These are phyloP conservation scores for Colletotrichum limetticola DNA, from an alignment of 2,329 filamentous ascomycete species.

Conservation along the genomic window DNA sequence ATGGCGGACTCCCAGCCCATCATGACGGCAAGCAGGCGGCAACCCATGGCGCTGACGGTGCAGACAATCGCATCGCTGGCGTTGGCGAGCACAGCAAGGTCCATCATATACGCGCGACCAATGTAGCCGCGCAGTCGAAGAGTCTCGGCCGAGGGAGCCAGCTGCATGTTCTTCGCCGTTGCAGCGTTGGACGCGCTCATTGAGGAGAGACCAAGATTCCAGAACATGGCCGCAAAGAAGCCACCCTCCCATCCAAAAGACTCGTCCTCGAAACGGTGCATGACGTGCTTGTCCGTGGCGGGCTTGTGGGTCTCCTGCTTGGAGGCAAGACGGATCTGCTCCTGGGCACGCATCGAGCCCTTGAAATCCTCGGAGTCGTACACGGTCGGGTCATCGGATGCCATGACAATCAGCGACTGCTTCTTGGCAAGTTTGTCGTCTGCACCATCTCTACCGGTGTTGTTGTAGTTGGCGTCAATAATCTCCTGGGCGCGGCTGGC, in stretches of 20 bases:
- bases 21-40: slow-evolving; percentile 83
- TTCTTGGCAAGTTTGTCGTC: slow-evolving; percentile 49
- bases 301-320: slow-evolving; percentile 60
- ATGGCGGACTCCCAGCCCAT: slow-evolving; percentile 83
- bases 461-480: slow-evolving; percentile 61
- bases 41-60: slow-evolving; percentile 78
- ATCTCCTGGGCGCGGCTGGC: slow-evolving; percentile 67
- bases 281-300: slow-evolving; percentile 57
- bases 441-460: slow-evolving; percentile 45
- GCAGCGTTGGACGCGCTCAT: slow-evolving; percentile 49
- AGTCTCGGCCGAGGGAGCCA: slow-evolving; percentile 61
- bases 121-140: slow-evolving; percentile 77
- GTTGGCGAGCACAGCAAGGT: slow-evolving; percentile 77
- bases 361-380: slow-evolving; percentile 73
- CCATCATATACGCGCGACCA: slow-evolving; percentile 83
- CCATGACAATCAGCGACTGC: slow-evolving; percentile 69
- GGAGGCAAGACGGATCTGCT: slow-evolving; percentile 79
- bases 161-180: slow-evolving; percentile 45
- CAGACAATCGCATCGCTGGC: slow-evolving; percentile 80
- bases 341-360: slow-evolving; percentile 72
- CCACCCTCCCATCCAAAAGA: slow-evolving; percentile 89
- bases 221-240: slow-evolving; percentile 85
- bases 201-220: slow-evolving; percentile 72
- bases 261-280: slow-evolving; percentile 78
- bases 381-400: slow-evolving; percentile 84